Conservation (phyloP, 1,284 basidiomycete genomes). For the Sphagnurus paluster region DNA sequence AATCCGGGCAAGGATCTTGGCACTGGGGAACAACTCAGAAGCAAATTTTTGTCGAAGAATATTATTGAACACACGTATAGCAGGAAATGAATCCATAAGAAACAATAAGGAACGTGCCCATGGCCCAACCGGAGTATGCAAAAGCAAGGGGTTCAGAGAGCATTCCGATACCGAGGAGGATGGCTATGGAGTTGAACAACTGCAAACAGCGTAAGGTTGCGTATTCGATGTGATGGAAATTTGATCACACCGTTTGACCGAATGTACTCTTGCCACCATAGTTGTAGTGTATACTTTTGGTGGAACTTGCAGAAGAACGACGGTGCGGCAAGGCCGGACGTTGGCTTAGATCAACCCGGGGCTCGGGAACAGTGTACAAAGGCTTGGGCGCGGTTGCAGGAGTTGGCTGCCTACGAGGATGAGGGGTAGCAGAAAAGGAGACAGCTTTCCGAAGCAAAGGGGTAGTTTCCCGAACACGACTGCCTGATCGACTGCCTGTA, state of each 20-base stretch:
- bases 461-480: constrained; percentile 28
- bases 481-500: neutral
- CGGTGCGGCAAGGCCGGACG: constrained; percentile 17
- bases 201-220: constrained; percentile 26
- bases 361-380: constrained; percentile 1
- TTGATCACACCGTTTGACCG: constrained; percentile 68
- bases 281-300: constrained; percentile 28
- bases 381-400: constrained; percentile 8
- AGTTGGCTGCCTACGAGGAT: constrained; percentile 20
- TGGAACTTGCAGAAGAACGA: constrained; percentile 31
- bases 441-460: constrained; percentile 46
- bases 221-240: neutral
- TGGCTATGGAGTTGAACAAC: constrained; percentile 91
- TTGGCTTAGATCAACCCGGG: constrained; percentile 2
- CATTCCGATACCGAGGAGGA: constrained; percentile 87
- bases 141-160: constrained; percentile 89
- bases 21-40: constrained; percentile 42
- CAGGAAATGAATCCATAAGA: constrained; percentile 83
- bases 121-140: constrained; percentile 84
- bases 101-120: constrained; percentile 72
- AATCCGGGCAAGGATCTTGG: constrained; percentile 80
- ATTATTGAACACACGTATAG: constrained; percentile 68
- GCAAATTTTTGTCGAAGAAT: neutral
- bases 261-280: constrained; percentile 69
- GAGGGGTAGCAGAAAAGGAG: constrained; percentile 29